Evolutionary conservation across 1,284 basidiomycete species (phyloP).

Genomic region (Marasmius oreades): DNA sequence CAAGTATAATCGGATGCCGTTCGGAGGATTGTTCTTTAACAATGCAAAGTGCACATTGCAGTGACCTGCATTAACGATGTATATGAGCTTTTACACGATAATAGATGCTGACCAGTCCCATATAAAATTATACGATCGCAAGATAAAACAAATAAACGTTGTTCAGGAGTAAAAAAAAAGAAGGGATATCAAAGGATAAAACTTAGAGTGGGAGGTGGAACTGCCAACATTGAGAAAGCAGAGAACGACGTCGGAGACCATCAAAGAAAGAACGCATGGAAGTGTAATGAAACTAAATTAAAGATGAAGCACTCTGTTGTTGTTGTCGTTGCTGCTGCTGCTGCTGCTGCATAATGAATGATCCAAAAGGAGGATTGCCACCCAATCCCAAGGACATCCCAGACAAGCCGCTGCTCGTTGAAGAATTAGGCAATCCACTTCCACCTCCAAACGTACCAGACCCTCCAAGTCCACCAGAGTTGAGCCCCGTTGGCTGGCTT

Average conservation of each 20-base stretch:
- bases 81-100: too few relatives aligned
- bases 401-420: constrained; percentile 5
- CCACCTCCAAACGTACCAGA: neutral
- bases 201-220: neutral
- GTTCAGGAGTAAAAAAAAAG: neutral
- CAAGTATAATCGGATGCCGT: neutral
- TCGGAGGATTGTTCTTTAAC: too few relatives aligned
- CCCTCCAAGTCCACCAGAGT: neutral
- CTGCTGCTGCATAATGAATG: constrained; percentile 6
- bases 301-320: constrained; percentile 3
- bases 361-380: neutral
- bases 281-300: constrained; percentile 3
- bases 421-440: neutral
- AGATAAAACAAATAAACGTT: neutral
- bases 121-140: neutral
- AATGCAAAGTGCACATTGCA: too few relatives aligned
- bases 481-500: constrained; percentile 6
- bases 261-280: neutral
- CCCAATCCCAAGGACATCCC: neutral
- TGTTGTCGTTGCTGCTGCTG: constrained; percentile 6
- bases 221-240: neutral
- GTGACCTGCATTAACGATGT: too few relatives aligned
- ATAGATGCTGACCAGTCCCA: too few relatives aligned
- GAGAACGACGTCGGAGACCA: neutral
- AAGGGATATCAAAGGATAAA: neutral